Base-by-base conservation (phyloP, 2,329 filamentous ascomycete species). In the Rutstroemia sp. region DNA sequence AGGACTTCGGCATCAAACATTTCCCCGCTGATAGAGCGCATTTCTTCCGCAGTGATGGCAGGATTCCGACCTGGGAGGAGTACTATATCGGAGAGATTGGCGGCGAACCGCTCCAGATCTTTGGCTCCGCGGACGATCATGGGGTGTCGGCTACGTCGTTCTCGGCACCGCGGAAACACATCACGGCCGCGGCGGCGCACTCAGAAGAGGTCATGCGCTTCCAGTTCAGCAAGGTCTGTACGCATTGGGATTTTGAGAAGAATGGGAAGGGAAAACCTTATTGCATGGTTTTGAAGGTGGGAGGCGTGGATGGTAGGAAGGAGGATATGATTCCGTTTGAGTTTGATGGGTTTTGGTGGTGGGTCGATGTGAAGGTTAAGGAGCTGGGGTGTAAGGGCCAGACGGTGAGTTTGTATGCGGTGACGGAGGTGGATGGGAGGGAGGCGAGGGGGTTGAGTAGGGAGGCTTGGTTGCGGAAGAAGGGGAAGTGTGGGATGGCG, bases 291-390 rank as follows among this genome's bases (percentile, higher is more conserved):
- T 73, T 96, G 17, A 78, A 78, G 55, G 78, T 89, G 27, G 76
- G 84, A 25, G 87, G 84, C 0, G 64, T 78, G 3, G 83, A 90
- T 63, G 88, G 88, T 0, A 74, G 80, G 7, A 81, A 85, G 51
- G 80, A 86, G 9, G 83, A 91, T 45, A 78, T 82, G 54, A 72
- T 92, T 1, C 82, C 88, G 0, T 81, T 96, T 54, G 80, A 88
- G 50, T 87, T 82, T n/a, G 87, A 92, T 58, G 88, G 87, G 14
- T 87, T 80, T 66, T 84, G 86, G 72, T 95, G 87, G 82, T 95
- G 89, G 83, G 72, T 83, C 1, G 92, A 96, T 71, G 79, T 96
- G 4, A 75, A 78, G 25, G 78, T 82, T 1, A 71, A 75, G 34
- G 79, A 85, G 57, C 73, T 95, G 19, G 89, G 89, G 1, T 76